Evolutionary conservation across 257 asterid species (phyloP).

Genomic region (Coffea eugenioides): DNA sequence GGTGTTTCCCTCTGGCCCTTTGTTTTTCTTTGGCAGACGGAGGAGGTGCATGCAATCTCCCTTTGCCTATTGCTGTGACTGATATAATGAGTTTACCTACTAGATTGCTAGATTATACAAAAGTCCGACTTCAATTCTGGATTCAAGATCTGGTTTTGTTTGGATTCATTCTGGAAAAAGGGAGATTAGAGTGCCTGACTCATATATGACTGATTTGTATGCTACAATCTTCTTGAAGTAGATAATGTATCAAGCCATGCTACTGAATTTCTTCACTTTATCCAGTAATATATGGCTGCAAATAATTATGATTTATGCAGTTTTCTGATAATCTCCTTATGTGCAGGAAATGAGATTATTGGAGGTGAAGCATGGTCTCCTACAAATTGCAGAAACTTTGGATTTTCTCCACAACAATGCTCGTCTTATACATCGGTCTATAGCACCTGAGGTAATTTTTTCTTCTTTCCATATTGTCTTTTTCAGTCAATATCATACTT

Average conservation of each 20-base stretch:
- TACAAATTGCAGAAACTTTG: slow-evolving; percentile 95
- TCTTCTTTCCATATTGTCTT: slow-evolving; percentile 3
- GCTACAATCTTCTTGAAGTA: neutral
- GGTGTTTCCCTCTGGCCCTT: too few relatives aligned
- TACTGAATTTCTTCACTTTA: slow-evolving; percentile 1
- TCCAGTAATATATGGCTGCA: slow-evolving; percentile 1
- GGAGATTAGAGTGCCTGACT: neutral
- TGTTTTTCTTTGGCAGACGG: too few relatives aligned
- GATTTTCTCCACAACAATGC: slow-evolving; percentile 97
- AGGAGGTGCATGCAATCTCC: neutral
- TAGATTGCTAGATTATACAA: neutral
- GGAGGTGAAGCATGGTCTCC: slow-evolving; percentile 97
- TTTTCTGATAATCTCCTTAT: slow-evolving; percentile 9
- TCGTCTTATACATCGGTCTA: slow-evolving; percentile 78
- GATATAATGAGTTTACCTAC: neutral
- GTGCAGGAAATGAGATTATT: slow-evolving; percentile 92
- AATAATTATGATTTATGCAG: neutral
- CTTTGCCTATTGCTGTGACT: neutral
- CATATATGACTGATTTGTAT: neutral
- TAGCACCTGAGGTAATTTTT: slow-evolving; percentile 81
- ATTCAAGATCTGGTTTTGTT: neutral
- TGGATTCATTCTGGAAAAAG: neutral
- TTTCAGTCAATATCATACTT: neutral
- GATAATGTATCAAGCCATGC: too few relatives aligned
- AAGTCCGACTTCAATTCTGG: too few relatives aligned